Evolutionary conservation across 108 stramenopile species (phyloP).

Genomic region (Nitzschia sp.): DNA sequence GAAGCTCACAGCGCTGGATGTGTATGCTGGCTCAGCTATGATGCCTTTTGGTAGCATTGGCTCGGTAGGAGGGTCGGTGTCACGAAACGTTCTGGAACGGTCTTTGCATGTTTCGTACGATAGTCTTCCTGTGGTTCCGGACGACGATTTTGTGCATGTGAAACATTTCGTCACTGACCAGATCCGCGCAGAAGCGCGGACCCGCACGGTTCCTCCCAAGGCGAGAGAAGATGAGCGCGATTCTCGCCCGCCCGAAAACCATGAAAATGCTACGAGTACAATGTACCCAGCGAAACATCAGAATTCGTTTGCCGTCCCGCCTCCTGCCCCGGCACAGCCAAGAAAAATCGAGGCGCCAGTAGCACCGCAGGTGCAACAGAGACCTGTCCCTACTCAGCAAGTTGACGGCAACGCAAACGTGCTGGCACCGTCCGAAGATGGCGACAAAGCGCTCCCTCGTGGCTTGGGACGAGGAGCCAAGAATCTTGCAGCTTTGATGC

Average conservation of each 20-base stretch:
- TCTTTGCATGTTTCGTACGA: slow-evolving; percentile 12
- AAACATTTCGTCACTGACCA: slow-evolving; percentile 16
- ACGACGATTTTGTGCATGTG: slow-evolving; percentile 19
- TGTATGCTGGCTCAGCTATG: slow-evolving; percentile 9
- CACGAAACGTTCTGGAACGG: slow-evolving; percentile 22
- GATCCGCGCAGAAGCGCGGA: slow-evolving; percentile 8
- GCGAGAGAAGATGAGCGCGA: slow-evolving; percentile 10
- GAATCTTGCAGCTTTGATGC: slow-evolving; percentile 47
- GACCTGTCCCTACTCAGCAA: neutral
- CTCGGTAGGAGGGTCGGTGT: slow-evolving; percentile 29
- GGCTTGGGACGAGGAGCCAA: slow-evolving; percentile 58
- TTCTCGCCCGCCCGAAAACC: neutral
- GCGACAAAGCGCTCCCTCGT: neutral
- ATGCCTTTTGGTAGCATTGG: slow-evolving; percentile 14
- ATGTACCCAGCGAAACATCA: neutral
- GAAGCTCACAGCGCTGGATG: slow-evolving; percentile 22
- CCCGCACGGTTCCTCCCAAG: slow-evolving; percentile 1
- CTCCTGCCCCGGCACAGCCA: slow-evolving; percentile 1
- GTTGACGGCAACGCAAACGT: neutral
- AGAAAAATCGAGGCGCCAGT: neutral
- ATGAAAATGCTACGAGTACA: neutral
- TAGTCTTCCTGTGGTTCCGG: slow-evolving; percentile 11
- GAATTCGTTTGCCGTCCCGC: neutral
- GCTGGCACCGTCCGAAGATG: slow-evolving; percentile 1
- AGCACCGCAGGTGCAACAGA: neutral